Evolutionary conservation across 768 basidiomycete species (phyloP).

Genomic region (Phanerochaete sordida): DNA sequence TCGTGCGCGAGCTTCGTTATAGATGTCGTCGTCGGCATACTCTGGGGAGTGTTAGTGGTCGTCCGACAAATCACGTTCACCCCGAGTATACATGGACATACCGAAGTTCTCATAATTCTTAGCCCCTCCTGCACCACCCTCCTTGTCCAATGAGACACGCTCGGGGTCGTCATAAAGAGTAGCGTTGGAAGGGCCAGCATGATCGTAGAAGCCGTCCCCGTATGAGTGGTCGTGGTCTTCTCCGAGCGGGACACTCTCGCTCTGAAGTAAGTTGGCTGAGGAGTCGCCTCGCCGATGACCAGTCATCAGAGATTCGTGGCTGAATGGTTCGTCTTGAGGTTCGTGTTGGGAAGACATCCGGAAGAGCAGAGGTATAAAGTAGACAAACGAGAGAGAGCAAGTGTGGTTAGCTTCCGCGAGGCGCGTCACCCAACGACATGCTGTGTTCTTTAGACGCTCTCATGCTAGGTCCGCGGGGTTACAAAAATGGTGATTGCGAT

Average conservation of each 20-base stretch:
- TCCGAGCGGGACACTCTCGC: neutral
- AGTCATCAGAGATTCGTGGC: constrained; percentile 5
- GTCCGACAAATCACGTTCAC: neutral
- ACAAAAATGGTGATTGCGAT: no score
- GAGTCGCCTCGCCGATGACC: constrained; percentile 11
- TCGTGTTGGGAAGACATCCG: constrained; percentile 2
- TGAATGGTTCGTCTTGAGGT: constrained; percentile 15
- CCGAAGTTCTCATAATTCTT: constrained; percentile 10
- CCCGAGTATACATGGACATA: neutral
- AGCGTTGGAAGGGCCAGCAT: constrained; percentile 1
- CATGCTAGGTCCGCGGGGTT: no score
- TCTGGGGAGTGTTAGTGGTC: constrained; percentile 35
- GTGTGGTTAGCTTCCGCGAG: neutral
- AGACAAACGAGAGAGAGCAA: neutral
- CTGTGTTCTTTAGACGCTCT: neutral
- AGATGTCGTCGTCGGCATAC: constrained; percentile 52
- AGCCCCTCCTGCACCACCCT: neutral
- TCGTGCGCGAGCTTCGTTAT: constrained; percentile 24
- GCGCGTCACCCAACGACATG: neutral
- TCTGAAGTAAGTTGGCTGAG: constrained; percentile 5
- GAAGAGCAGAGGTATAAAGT: neutral
- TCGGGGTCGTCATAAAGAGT: constrained; percentile 9
- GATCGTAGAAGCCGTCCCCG: constrained; percentile 7
- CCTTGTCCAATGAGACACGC: neutral
- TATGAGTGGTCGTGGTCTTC: neutral